Evolutionary conservation across 2,329 filamentous ascomycete species (phyloP), one percentile per base, ranked within the genome.

Genomic region (Penicillium fuscoglaucum): DNA sequence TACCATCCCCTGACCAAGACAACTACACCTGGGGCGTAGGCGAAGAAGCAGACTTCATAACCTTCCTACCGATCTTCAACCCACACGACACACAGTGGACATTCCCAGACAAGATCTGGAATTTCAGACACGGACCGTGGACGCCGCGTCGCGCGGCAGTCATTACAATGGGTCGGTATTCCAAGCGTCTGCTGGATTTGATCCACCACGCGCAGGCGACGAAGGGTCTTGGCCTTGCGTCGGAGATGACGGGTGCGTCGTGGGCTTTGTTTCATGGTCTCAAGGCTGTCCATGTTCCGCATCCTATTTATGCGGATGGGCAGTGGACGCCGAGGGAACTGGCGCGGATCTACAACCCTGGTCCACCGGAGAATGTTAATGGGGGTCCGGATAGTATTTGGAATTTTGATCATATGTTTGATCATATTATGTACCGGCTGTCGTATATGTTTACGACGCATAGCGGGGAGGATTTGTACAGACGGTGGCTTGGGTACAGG

Each of bases 191-290:
- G 2, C 57, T 67, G 1, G 59, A 64, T 40, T 26, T 67, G 13
- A 92, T 93, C 88, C 90, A 93, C 74, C 83, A 89, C 64, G 89
- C 91, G 68, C 46, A 87, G 80, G 73, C 80, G 83, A 29, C 80
- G 84, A 66, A 86, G 85, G 62, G 89, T 87, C 73, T 87, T 80
- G 73, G 91, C 88, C 87, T 92, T 90, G 67, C 60, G 71, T 85
- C 84, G 28, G 90, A 93, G 73, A 93, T 93, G 90, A 91, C 88
- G 76, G 89, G 89, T 1, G 83, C 87, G 0, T 84, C 83, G 0
- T 83, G 86, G 69, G 88, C 89, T 0, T 78, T 93, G 6, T 89
- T 91, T 65, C 89, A 90, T 68, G 89, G 90, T 1, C 80, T 91
- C 67, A 93, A 93, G 75, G 90, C 88, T 24, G 87, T 90, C 0